A percentile compares a stretch with the other conserved stretches of the same genome.
Conservation (phyloP, 2,329 filamentous ascomycete species). For the Aspergillus candidus region DNA sequence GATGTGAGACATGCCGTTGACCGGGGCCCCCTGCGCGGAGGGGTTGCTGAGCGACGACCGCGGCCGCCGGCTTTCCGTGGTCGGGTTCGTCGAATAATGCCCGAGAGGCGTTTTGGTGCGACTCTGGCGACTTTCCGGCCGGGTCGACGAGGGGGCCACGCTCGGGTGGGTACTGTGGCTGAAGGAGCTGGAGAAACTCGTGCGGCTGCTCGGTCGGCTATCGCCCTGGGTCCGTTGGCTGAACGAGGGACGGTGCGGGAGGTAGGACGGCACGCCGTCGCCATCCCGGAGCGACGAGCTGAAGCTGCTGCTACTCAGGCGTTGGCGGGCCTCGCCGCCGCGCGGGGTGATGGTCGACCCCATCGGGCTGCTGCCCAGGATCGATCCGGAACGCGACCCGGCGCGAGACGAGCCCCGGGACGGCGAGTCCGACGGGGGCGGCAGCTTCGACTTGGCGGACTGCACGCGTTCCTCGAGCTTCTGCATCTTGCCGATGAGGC, state of each 20-base stretch:
- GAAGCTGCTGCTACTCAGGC: slow-evolving; percentile 38
- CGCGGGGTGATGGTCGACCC: slow-evolving; percentile 54
- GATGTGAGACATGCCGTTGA: slow-evolving; percentile 51
- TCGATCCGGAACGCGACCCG: slow-evolving; percentile 50
- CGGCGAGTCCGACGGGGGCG: slow-evolving; percentile 70
- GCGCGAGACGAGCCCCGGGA: slow-evolving; percentile 72
- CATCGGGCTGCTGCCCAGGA: slow-evolving; percentile 44
- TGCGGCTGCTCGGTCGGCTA: slow-evolving; percentile 68
- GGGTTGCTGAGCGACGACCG: slow-evolving; percentile 63
- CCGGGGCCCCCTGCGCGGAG: slow-evolving; percentile 51
- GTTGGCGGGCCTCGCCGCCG: slow-evolving; percentile 35
- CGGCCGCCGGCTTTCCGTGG: slow-evolving; percentile 52
- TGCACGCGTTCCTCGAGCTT: slow-evolving; percentile 91
- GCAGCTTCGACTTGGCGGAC: slow-evolving; percentile 82
- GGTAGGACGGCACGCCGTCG: slow-evolving; percentile 31
- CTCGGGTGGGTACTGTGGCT: slow-evolving; percentile 36
- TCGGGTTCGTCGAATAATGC: slow-evolving; percentile 45
- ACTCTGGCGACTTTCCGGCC: slow-evolving; percentile 62
- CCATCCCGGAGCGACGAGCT: slow-evolving; percentile 34
- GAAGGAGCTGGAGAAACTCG: slow-evolving; percentile 50
- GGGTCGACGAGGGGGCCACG: slow-evolving; percentile 39
- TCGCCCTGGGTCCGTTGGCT: slow-evolving; percentile 39
- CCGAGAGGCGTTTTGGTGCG: slow-evolving; percentile 59
- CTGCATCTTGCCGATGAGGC: slow-evolving; percentile 94
- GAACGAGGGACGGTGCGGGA: slow-evolving; percentile 43